Percentiles rank a stretch among this genome's conserved stretches.
Conservation (phyloP, 1,284 basidiomycete species). For the Veloboletus limbatus region DNA sequence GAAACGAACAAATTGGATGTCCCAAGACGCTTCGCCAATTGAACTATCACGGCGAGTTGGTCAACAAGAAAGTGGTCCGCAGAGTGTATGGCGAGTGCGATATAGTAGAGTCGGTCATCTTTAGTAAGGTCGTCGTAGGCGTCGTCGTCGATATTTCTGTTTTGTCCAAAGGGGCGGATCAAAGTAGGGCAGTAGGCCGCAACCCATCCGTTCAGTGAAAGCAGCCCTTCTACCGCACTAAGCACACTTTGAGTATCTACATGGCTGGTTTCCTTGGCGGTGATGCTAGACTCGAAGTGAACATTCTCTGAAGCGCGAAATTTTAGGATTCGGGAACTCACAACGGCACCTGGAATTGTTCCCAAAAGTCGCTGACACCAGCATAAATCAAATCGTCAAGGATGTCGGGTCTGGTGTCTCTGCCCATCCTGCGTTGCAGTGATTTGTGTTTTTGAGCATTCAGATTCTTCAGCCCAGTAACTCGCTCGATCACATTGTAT, state of each 20-base stretch:
- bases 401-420: slow-evolving; percentile 80
- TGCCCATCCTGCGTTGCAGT: slow-evolving; percentile 79
- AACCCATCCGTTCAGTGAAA: slow-evolving; percentile 97
- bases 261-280: slow-evolving; percentile 76
- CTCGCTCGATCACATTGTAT: slow-evolving; percentile 79
- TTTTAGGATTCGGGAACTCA: slow-evolving; percentile 38
- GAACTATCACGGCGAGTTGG: slow-evolving; percentile 93
- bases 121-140: slow-evolving; percentile 84
- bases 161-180: slow-evolving; percentile 86
- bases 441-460: slow-evolving; percentile 87
- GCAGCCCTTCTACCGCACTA: slow-evolving; percentile 83
- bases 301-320: not conserved
- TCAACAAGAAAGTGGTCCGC: slow-evolving; percentile 97
- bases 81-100: slow-evolving; percentile 91
- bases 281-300: slow-evolving; percentile 52
- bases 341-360: slow-evolving; percentile 87
- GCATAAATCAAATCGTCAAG: slow-evolving; percentile 72
- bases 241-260: slow-evolving; percentile 87
- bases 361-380: slow-evolving; percentile 87
- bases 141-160: slow-evolving; percentile 77
- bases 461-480: slow-evolving; percentile 75
- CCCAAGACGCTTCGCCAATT: slow-evolving; percentile 86
- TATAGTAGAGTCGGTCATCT: slow-evolving; percentile 84
- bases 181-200: slow-evolving; percentile 92
- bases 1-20: slow-evolving; percentile 89